Evolutionary conservation across 257 asterid genomes (phyloP).

Genomic region (Solanum tarapatanum): DNA sequence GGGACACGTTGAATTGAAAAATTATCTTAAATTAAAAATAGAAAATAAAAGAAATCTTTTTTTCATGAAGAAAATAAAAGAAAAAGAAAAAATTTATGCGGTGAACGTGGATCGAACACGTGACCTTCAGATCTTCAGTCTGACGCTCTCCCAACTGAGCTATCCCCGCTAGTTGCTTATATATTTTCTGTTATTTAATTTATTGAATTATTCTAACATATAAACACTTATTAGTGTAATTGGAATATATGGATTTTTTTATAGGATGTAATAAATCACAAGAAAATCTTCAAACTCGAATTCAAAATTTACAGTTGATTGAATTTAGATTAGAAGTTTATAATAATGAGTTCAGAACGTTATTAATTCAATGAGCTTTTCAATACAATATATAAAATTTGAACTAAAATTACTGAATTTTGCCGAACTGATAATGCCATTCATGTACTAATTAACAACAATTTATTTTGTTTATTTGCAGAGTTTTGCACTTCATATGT

Average conservation of each 20-base stretch:
- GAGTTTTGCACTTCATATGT: slow-evolving; percentile 28
- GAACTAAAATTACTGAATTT: neutral
- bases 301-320: neutral
- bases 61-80: too few species aligned
- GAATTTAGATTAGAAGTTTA: neutral
- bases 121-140: slow-evolving; percentile 85
- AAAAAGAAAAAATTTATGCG: slow-evolving; percentile 29
- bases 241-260: neutral
- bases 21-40: neutral
- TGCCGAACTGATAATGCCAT: accelerated
- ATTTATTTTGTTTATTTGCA: neutral
- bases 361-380: neutral
- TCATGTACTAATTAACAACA: neutral
- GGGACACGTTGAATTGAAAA: neutral
- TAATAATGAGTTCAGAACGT: neutral
- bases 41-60: too few species aligned
- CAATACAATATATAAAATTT: neutral
- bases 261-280: neutral
- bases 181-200: accelerated
- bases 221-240: neutral
- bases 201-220: neutral
- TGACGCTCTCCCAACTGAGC: slow-evolving; percentile 98
- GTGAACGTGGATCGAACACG: slow-evolving; percentile 99
- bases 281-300: neutral
- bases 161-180: slow-evolving; percentile 44